phyloP scores from a whole-genome alignment of 768 basidiomycete species.

The Amanita rimosa region DNA sequence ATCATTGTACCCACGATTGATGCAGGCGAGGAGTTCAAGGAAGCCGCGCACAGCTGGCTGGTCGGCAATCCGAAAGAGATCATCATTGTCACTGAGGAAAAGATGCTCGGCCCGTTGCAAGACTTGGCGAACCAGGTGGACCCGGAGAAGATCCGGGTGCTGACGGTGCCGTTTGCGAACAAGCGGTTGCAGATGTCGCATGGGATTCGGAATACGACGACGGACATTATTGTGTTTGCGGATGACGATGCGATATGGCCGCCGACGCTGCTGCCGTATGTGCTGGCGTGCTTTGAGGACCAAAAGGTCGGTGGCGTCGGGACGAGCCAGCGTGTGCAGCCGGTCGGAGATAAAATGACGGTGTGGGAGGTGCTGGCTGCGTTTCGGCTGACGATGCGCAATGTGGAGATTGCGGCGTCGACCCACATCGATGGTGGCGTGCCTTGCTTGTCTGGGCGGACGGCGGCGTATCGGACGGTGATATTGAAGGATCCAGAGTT shows the following conservation, averaged over 20 bases:
- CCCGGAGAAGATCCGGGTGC: constrained; percentile 71
- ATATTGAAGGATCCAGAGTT: constrained; percentile 95
- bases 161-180: constrained; percentile 89
- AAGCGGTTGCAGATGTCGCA: constrained; percentile 92
- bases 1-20: constrained; percentile 96
- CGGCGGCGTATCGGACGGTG: constrained; percentile 88
- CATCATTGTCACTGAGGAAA: constrained; percentile 68
- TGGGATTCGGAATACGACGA: constrained; percentile 82
- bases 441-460: constrained; percentile 86
- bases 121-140: constrained; percentile 84
- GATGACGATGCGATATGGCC: constrained; percentile 98
- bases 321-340: constrained; percentile 81
- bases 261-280: constrained; percentile 77
- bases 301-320: constrained; percentile 90
- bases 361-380: constrained; percentile 95
- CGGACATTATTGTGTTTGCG: constrained; percentile 90
- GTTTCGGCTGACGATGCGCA: constrained; percentile 85
- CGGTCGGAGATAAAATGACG: constrained; percentile 69
- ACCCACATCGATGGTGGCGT: constrained; percentile 92
- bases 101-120: constrained; percentile 83
- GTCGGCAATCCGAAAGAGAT: constrained; percentile 81
- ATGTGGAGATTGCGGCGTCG: constrained; percentile 83
- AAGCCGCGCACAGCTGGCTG: constrained; percentile 88
- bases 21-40: constrained; percentile 91
- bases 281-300: constrained; percentile 90